Evolutionary conservation across 2,329 filamentous ascomycete genomes (phyloP).

Genomic region (Camptophora hylomeconis): DNA sequence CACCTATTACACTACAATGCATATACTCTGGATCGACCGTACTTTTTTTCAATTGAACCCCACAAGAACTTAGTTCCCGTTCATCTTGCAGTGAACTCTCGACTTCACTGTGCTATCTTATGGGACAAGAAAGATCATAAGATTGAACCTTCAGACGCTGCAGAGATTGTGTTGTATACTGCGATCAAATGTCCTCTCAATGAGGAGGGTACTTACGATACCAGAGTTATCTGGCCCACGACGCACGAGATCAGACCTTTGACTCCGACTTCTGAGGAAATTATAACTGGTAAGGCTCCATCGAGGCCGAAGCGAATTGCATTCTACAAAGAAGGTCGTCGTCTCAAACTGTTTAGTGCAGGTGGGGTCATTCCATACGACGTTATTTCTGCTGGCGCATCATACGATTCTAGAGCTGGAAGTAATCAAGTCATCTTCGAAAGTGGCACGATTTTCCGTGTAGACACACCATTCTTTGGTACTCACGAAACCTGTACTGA

Average conservation of each 20-base stretch:
- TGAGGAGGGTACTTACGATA: slow-evolving; percentile 6
- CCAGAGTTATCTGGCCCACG: slow-evolving; percentile 3
- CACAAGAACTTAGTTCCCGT: slow-evolving; percentile 8
- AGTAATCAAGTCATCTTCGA: slow-evolving; percentile 7
- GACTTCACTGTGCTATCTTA: slow-evolving; percentile 10
- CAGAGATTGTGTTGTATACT: slow-evolving; percentile 8
- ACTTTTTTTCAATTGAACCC: slow-evolving; percentile 9
- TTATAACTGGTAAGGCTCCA: too few relatives aligned
- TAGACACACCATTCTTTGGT: slow-evolving; percentile 28
- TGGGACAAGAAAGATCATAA: slow-evolving; percentile 8
- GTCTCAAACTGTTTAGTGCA: slow-evolving; percentile 9
- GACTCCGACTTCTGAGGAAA: too few relatives aligned
- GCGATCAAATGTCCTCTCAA: slow-evolving; percentile 5
- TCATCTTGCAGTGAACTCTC: slow-evolving; percentile 9
- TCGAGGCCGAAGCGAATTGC: slow-evolving; percentile 4
- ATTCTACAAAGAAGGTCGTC: slow-evolving; percentile 11
- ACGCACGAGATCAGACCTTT: too few relatives aligned
- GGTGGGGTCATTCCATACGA: slow-evolving; percentile 9
- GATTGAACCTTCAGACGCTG: slow-evolving; percentile 4
- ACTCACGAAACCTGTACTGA: slow-evolving; percentile 19
- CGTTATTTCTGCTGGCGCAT: slow-evolving; percentile 1
- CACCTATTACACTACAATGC: slow-evolving; percentile 9
- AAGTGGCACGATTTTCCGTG: slow-evolving; percentile 21
- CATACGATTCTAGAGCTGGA: slow-evolving; percentile 16
- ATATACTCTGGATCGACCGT: slow-evolving; percentile 7